Base-by-base conservation (phyloP, 192 early-diverging fungal genomes). In the Allomyces javanicus region DNA sequence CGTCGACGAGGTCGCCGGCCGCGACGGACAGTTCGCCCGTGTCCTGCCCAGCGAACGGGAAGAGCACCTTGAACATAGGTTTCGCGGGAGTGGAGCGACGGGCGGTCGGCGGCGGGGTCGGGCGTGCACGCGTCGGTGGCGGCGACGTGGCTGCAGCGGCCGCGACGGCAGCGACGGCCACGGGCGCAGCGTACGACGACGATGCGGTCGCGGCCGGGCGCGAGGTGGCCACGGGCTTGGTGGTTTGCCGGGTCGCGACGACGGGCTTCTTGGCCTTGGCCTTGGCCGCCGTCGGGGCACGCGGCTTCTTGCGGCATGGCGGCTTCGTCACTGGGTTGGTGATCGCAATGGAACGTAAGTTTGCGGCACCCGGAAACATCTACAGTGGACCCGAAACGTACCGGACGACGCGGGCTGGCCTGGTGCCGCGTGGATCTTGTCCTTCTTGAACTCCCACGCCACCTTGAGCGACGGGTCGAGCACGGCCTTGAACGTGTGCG, bases 11-110 rank as follows among this genome's bases (percentile, higher is more conserved):
- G 70, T 85, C 81, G 45, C 78, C 86, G 65, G 76, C 77, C 44
- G 79, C 80, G 73, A 88, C 81, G 24, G 79, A 69, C 43, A 88
- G 75, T 64, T 87, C 87, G 24, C 86, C 86, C 62, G 69, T 65
- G 66, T 82, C 79, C 65, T 82, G 71, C 22, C 84, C 78, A 1
- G 72, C 70, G 71, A 87, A 90, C 66, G 84, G 76, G 70, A 87
- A 90, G 58, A 87, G 69, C 21, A 82, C 83, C 72, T 85, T 85
- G 74, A 79, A 85, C 22, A 71, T 72, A 33, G 85, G 85, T 27
- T 77, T 66, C 17, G 69, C 44, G 0, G 83, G 78, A 21, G 71
- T 64, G 21, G 70, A 40, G 23, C 74, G 70, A 4, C 76, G 74
- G 2, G 77, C 75, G 5, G 83, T 77, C 65, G 83, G 72, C 9